These are phyloP conservation scores for Gynochthodes officinalis DNA, from an alignment of 257 asterid species.

Conservation along the genomic window DNA sequence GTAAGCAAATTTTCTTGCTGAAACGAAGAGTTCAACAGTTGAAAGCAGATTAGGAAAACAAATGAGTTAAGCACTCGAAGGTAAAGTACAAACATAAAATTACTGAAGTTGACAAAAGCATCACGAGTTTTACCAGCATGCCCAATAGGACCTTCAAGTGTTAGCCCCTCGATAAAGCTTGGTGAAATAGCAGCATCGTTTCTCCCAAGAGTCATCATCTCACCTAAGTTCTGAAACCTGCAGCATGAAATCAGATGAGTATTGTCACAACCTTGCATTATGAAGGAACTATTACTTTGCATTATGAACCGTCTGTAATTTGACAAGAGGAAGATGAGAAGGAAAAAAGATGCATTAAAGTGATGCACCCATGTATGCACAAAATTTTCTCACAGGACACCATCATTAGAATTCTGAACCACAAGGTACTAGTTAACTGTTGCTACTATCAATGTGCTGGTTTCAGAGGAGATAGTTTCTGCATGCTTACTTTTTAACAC, in stretches of 20 bases:
- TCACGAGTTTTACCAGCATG: constrained; percentile 63
- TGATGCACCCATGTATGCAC: no score
- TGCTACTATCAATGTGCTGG: background rate
- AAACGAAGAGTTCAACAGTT: constrained; percentile 13
- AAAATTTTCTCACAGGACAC: background rate
- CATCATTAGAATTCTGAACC: background rate
- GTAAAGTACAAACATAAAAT: background rate
- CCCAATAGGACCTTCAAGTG: constrained; percentile 87
- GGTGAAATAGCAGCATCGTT: constrained; percentile 87
- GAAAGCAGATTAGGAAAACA: constrained; percentile 6
- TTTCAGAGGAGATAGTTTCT: background rate
- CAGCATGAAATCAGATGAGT: background rate
- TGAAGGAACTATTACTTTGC: background rate
- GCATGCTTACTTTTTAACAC: background rate
- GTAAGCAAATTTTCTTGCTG: constrained; percentile 92
- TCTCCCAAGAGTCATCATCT: constrained; percentile 97
- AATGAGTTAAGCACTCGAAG: background rate
- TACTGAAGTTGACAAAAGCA: constrained; percentile 8
- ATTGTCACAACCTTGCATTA: background rate
- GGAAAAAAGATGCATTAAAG: background rate
- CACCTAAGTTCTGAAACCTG: constrained; percentile 94
- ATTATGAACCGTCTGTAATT: background rate
- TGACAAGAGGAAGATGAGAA: no score
- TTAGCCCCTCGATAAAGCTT: constrained; percentile 71
- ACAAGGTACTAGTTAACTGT: background rate